These are phyloP conservation scores for Arthrobotrys pseudoclavata DNA, from an alignment of 2,329 filamentous ascomycete species.

Conservation along the genomic window DNA sequence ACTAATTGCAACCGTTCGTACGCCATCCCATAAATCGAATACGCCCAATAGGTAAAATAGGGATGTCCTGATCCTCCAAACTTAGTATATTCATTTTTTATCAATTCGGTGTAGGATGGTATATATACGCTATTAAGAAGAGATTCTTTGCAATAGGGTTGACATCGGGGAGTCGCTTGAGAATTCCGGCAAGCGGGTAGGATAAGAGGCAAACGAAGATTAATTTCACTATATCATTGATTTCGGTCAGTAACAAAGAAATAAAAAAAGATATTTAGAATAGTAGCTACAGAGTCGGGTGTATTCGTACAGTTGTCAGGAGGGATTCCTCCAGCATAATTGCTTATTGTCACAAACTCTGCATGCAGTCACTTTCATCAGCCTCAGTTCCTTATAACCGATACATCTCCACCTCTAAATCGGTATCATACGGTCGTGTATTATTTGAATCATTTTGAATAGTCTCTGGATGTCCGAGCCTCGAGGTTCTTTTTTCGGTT, in stretches of 20 bases:
- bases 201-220: constrained; percentile 90
- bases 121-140: constrained; percentile 80
- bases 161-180: constrained; percentile 90
- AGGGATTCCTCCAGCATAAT: constrained; percentile 41
- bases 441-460: constrained; percentile 50
- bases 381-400: background rate
- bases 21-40: constrained; percentile 90
- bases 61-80: constrained; percentile 72
- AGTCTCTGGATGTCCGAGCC: background rate
- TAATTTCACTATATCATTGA: constrained; percentile 80
- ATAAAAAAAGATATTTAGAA: background rate
- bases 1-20: constrained; percentile 83
- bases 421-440: constrained; percentile 44
- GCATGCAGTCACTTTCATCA: constrained; percentile 22
- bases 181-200: constrained; percentile 86
- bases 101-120: background rate
- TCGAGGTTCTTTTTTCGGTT: background rate
- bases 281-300: background rate
- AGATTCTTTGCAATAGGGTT: constrained; percentile 87
- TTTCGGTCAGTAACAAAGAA: background rate
- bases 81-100: background rate
- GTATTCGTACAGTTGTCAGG: constrained; percentile 42
- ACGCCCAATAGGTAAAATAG: constrained; percentile 93
- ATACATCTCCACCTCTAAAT: background rate
- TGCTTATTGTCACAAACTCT: constrained; percentile 49